A percentile compares a stretch with the other conserved stretches of the same genome.
Evolutionary conservation across 352 stramenopile genomes (phyloP).

Genomic region (Pythium rhizo-oryzae): DNA sequence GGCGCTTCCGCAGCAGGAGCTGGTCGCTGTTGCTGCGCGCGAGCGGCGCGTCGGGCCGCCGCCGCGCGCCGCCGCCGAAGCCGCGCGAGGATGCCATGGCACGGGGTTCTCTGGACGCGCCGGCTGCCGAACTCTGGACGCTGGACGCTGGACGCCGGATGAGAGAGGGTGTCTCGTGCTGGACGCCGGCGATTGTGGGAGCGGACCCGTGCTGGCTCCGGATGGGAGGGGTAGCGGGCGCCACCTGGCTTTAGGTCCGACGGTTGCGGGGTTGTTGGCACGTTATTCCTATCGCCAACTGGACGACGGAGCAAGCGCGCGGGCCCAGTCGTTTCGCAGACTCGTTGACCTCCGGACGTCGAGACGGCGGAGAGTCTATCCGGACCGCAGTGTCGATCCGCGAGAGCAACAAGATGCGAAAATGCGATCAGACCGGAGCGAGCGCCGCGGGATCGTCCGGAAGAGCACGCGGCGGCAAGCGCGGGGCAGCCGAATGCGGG

Average conservation of each 20-base stretch:
- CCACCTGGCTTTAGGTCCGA: constrained; percentile 6
- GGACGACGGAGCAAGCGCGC: not conserved
- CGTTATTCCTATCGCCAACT: not conserved
- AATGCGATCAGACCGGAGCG: not conserved
- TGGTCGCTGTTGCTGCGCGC: constrained; percentile 29
- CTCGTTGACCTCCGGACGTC: not conserved
- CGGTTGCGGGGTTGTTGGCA: constrained; percentile 3
- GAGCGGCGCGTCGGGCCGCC: constrained; percentile 6
- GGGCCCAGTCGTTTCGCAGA: not conserved
- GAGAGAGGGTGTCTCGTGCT: not conserved
- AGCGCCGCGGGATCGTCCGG: too few species aligned
- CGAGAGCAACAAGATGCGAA: constrained; percentile 21
- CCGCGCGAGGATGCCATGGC: constrained; percentile 13
- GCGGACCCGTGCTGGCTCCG: not conserved
- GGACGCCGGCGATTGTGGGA: too few species aligned
- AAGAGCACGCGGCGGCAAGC: too few species aligned
- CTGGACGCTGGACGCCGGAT: constrained; percentile 2
- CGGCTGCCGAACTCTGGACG: not conserved
- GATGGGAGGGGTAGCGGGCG: not conserved
- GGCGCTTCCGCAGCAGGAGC: constrained; percentile 27
- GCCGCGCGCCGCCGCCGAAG: not conserved
- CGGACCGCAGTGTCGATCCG: not conserved
- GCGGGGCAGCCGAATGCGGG: not conserved
- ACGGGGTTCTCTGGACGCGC: not conserved
- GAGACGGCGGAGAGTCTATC: too few species aligned